Conservation (phyloP, 192 early-diverging fungal species). For the Kickxella alabastrina region DNA sequence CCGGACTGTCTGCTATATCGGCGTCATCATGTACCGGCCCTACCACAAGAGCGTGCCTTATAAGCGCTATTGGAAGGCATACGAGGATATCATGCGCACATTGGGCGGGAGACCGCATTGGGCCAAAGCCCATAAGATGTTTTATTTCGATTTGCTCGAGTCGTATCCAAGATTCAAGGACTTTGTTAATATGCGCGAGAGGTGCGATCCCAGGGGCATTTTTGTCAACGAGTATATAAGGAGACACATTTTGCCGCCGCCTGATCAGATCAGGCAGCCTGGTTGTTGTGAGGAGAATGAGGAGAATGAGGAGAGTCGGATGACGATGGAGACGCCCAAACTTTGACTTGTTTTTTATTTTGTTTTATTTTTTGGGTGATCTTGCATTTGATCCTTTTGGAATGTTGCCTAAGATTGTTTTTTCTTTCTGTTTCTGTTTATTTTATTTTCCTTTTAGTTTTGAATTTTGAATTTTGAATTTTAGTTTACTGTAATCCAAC, state of each 20-base stretch:
- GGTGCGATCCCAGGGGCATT: slow-evolving; percentile 63
- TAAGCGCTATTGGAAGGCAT: slow-evolving; percentile 66
- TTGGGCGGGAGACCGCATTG: slow-evolving; percentile 69
- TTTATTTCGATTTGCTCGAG: slow-evolving; percentile 46
- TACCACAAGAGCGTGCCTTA: slow-evolving; percentile 65
- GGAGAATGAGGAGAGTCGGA: no score
- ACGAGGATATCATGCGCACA: slow-evolving; percentile 67
- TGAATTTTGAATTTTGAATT: no score
- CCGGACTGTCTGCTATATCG: slow-evolving; percentile 68
- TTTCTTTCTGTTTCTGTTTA: no score
- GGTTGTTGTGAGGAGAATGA: no score
- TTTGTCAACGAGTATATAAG: slow-evolving; percentile 71
- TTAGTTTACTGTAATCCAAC: no score
- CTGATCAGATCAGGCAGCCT: slow-evolving; percentile 6
- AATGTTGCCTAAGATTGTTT: no score
- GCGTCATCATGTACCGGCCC: slow-evolving; percentile 72
- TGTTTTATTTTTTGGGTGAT: no score
- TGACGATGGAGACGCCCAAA: no score
- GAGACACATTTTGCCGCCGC: slow-evolving; percentile 54
- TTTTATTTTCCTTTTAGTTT: no score
- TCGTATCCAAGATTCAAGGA: slow-evolving; percentile 63
- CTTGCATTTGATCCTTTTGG: no score
- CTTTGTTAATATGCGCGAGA: slow-evolving; percentile 54
- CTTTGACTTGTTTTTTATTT: no score
- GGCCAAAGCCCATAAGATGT: slow-evolving; percentile 70